Base-by-base conservation (phyloP, 2,329 filamentous ascomycete genomes). In the Fusarium proliferatum region DNA sequence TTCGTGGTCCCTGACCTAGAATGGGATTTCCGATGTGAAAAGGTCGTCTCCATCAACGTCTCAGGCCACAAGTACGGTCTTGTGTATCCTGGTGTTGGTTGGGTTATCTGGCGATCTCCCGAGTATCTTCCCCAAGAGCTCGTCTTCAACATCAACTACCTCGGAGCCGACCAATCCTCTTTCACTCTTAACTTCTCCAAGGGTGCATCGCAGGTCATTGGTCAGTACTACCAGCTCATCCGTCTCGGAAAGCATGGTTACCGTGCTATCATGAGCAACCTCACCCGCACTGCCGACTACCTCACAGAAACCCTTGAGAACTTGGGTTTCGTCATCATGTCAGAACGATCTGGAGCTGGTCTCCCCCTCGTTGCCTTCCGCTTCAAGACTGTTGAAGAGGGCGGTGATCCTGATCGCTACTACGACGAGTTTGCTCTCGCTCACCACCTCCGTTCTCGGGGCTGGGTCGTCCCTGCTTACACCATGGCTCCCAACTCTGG, bases 121-220 rank as follows among this genome's bases (percentile, higher is more conserved):
- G 92, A 96, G 81, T 96, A 88, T 83, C 88, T 97, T 6, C 96
- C 96, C 12, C 88, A 96, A 80, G 95, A 98, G 79, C 91, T 98
- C 28, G 94, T 98, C 78, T 98, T 98, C 90, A 98, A 97, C 88
- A 98, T 98, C 89, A 98, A 98, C 88, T 98, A 98, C 85, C 92
- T 98, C 10, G 96, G 96, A 56, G 95, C 96, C 16, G 94, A 98
- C 80, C 96, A 98, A 82, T 93, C 95, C 5, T 97, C 94, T 6
- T 98, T 98, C 85, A 98, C 96, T 0, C 90, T 98, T 67, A 98
- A 98, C 87, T 98, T 98, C 87, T 97, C 94, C 80, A 97, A 97
- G 82, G 95, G 95, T 64, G 96, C 96, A 17, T 94, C 93, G 10
- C 95, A 98, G 81, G 94, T 98, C 79, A 97, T 98, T 71, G 96